These are phyloP conservation scores for Catharanthus roseus DNA, from an alignment of 257 asterid genomes.

Conservation along the genomic window DNA sequence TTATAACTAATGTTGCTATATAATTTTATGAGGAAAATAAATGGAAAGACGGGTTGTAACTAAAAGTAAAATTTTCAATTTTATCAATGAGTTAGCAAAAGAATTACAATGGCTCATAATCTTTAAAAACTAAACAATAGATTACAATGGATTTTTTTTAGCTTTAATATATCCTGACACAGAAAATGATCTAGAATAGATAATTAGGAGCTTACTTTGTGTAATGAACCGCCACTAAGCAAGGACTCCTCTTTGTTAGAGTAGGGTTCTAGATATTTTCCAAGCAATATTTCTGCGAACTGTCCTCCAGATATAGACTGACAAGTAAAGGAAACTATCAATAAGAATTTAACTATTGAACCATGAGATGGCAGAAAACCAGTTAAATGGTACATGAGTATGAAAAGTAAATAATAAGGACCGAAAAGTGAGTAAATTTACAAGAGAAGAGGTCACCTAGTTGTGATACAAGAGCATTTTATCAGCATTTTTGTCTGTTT, in stretches of 20 bases:
- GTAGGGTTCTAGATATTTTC: constrained; percentile 31
- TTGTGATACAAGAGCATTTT: constrained; percentile 90
- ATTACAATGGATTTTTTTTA: not conserved
- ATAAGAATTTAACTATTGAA: constrained; percentile 13
- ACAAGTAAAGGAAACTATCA: constrained; percentile 26
- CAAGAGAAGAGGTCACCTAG: constrained; percentile 46
- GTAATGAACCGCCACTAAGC: constrained; percentile 76
- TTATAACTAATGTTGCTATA: not conserved
- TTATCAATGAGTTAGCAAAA: not conserved
- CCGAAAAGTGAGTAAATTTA: not conserved
- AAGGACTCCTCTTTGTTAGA: constrained; percentile 49
- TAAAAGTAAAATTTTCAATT: not conserved
- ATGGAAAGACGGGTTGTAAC: not conserved
- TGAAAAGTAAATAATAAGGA: not conserved
- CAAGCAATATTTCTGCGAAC: constrained; percentile 84
- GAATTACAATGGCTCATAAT: too few species aligned
- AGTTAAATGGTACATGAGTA: not conserved
- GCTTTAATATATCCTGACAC: not conserved
- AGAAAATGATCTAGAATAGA: not conserved
- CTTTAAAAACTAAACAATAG: too few species aligned
- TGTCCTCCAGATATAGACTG: constrained; percentile 94
- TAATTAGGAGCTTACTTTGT: constrained; percentile 55
- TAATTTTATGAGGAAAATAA: not conserved
- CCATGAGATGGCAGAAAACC: constrained; percentile 10
- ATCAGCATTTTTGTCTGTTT: constrained; percentile 40